Evolutionary conservation across 495 filamentous ascomycete genomes (phyloP).

Genomic region (Aspergillus ellipticus): DNA sequence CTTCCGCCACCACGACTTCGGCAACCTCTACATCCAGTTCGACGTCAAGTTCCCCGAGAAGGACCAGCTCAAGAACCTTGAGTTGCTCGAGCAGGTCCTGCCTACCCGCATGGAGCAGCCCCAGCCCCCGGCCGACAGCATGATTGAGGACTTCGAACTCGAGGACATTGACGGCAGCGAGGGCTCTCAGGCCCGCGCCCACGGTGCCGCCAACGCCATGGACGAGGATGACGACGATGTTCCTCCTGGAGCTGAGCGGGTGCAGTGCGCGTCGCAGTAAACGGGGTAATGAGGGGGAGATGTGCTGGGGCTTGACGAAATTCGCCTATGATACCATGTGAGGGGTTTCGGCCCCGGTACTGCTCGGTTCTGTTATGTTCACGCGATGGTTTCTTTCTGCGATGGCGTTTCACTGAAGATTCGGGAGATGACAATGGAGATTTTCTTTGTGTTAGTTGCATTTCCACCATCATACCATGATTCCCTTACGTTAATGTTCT

Average conservation of each 20-base stretch:
- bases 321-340: conserved; percentile 47
- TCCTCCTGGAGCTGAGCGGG: conserved; percentile 79
- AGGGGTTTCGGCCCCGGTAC: conserved; percentile 23
- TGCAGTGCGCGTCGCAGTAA: conserved; percentile 98
- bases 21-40: conserved; percentile 97
- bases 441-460: conserved; percentile 18
- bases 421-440: conserved; percentile 31
- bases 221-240: conserved; percentile 80
- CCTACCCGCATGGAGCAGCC: conserved; percentile 61
- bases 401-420: conserved; percentile 41
- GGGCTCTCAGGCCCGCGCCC: conserved; percentile 63
- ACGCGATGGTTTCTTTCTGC: conserved; percentile 30
- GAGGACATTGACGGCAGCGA: conserved; percentile 76
- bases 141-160: conserved; percentile 81
- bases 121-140: conserved; percentile 70
- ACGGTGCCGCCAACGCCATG: conserved; percentile 65
- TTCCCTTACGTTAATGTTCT: conserved; percentile 21
- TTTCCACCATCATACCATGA: conserved; percentile 16
- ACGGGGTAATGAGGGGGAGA: conserved; percentile 11
- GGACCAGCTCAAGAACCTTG: conserved; percentile 48
- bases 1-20: conserved; percentile 88
- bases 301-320: conserved; percentile 31
- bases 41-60: conserved; percentile 88
- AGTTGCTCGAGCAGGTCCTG: conserved; percentile 74
- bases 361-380: conserved; percentile 23